A percentile compares a stretch with the other conserved stretches of the same genome.
Evolutionary conservation across 2,329 filamentous ascomycete genomes (phyloP).

Genomic region (Ceratocystiopsis brevicomis): DNA sequence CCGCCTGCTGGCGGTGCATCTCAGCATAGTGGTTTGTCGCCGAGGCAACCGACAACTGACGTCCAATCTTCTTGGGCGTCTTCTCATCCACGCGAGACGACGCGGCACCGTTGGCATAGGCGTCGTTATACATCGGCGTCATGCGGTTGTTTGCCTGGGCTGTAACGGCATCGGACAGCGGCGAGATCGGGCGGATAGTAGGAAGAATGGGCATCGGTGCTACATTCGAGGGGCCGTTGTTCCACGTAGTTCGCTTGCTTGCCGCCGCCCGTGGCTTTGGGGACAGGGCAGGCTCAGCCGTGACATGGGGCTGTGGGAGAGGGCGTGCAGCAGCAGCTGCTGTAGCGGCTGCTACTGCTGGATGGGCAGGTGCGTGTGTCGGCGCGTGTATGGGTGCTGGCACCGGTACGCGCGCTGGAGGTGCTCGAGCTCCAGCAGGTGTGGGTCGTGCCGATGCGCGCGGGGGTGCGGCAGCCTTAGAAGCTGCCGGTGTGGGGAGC

Average conservation of each 20-base stretch:
- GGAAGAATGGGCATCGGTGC: conserved; percentile 93
- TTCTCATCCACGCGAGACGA: conserved; percentile 35
- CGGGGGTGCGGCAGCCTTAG: too few relatives aligned
- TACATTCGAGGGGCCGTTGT: conserved; percentile 58
- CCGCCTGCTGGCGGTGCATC: conserved; percentile 74
- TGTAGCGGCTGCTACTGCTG: too few relatives aligned
- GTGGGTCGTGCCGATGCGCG: too few relatives aligned
- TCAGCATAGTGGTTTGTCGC: conserved; percentile 87
- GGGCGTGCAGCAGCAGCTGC: too few relatives aligned
- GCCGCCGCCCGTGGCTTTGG: conserved; percentile 32
- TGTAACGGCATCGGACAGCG: conserved; percentile 83
- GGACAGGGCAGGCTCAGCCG: neutral
- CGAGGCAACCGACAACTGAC: conserved; percentile 82
- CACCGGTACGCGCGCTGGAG: too few relatives aligned
- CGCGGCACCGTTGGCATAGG: conserved; percentile 22
- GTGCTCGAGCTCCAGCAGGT: too few relatives aligned
- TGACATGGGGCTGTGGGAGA: too few relatives aligned
- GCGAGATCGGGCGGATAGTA: conserved; percentile 84
- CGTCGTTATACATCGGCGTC: conserved; percentile 31
- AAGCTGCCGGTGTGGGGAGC: too few relatives aligned
- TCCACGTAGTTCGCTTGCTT: conserved; percentile 83
- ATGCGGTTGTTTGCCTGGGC: conserved; percentile 60
- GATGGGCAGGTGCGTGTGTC: too few relatives aligned
- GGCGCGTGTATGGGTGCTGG: too few relatives aligned
- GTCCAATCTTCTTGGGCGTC: conserved; percentile 73